Conservation (phyloP, 345 rosid genomes). For the Excoecaria cochinchinensis region DNA sequence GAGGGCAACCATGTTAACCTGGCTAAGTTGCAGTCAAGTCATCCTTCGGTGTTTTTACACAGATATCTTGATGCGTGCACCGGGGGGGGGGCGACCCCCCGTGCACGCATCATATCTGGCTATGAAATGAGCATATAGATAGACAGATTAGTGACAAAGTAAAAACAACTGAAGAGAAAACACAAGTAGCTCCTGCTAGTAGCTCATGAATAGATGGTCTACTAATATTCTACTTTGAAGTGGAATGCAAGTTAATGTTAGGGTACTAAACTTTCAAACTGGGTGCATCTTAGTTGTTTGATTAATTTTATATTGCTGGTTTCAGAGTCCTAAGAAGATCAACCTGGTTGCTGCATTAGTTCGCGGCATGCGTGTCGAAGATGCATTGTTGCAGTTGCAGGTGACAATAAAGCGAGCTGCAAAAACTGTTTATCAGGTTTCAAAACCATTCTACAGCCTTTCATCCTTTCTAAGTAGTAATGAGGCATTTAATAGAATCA, state of each 20-base stretch:
- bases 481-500: background rate
- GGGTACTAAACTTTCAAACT: background rate
- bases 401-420: slow-evolving; percentile 82
- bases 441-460: background rate
- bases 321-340: slow-evolving; percentile 94
- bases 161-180: too few relatives aligned
- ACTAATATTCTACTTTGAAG: background rate
- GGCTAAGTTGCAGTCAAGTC: background rate
- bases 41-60: background rate
- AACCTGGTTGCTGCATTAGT: slow-evolving; percentile 90
- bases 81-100: too few relatives aligned
- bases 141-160: too few relatives aligned
- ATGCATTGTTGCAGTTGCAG: slow-evolving; percentile 90
- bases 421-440: slow-evolving; percentile 81
- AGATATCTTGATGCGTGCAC: too few relatives aligned
- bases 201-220: background rate
- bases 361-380: slow-evolving; percentile 97
- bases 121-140: too few relatives aligned
- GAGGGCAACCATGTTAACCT: background rate
- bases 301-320: slow-evolving; percentile 22
- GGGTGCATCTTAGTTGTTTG: background rate
- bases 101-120: too few relatives aligned
- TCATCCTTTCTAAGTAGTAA: background rate
- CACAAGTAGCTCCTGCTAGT: background rate
- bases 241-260: background rate